Base-by-base conservation (phyloP, 1,284 basidiomycete species). In the Laetiporus sulphureus region DNA sequence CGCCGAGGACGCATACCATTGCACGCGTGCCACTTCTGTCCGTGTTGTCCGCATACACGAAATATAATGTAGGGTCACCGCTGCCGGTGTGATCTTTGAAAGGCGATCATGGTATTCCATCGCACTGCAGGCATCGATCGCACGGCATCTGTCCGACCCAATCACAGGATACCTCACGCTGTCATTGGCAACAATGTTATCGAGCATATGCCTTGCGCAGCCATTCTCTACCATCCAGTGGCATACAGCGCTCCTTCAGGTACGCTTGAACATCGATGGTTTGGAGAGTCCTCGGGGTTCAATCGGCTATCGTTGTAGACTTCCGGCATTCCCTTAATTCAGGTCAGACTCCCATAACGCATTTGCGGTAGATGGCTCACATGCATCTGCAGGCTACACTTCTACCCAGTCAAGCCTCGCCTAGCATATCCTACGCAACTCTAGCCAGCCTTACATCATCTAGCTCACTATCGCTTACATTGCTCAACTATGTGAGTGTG, bases 211-310 rank as follows among this genome's bases (percentile, higher is more conserved):
- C 8, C 46, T 42, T 4, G 33, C 38, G 10, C 38, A 45, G 32
- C 23, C 33, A 18, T 32, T 43, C 29, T 38, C 48, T 20, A 24
- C 41, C 12, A 36, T 47, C 11, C 47, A 53, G 35, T 56, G 49
- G 50, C 51, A 57, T 24, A 37, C 53, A 12, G 43, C 47, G 10
- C 23, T 56, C n/a, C 36, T 56, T 12, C 56, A 57, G 48, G 57
- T 59, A 38, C 18, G 33, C 15, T 29, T 5, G 19, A 12, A n/a
- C 10, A 13, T 21, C n/a, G 18, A 36, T 18, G 31, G 18, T 36
- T 4, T 32, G n/a, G 19, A 16, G 11, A n/a, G 33, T 18, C 19
- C 33, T 3, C 29, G 15, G 20, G 20, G 8, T 22, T 15, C 7
- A 40, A 24, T 16, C 36, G 21, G 15, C 5, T 19, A 21, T 6